phyloP scores from a whole-genome alignment of 805 yeast species.

The Sugiyamaella lignohabitans region DNA sequence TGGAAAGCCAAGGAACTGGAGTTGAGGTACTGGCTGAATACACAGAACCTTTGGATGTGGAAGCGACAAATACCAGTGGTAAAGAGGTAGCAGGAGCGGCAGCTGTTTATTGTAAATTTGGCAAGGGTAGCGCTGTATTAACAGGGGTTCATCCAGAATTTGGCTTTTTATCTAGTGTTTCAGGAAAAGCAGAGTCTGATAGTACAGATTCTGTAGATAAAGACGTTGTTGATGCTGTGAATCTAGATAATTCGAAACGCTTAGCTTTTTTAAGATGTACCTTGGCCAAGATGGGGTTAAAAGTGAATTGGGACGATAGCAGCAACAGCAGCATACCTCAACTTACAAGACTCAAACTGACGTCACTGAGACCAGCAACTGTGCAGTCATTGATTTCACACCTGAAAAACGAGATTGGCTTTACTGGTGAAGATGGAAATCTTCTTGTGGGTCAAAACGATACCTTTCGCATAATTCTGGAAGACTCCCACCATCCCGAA shows the following conservation, averaged over 20 bases:
- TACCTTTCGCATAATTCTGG: constrained; percentile 36
- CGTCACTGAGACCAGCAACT: constrained; percentile 35
- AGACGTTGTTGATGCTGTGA: constrained; percentile 28
- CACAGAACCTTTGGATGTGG: constrained; percentile 48
- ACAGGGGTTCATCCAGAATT: constrained; percentile 92
- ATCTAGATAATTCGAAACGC: constrained; percentile 44
- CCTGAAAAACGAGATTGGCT: constrained; percentile 33
- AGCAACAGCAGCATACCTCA: constrained; percentile 45
- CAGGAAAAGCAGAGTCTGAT: constrained; percentile 33
- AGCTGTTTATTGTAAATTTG: constrained; percentile 58
- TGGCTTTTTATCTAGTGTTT: constrained; percentile 36
- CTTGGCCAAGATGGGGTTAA: constrained; percentile 56
- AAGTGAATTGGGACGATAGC: constrained; percentile 47
- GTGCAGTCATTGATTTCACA: constrained; percentile 32
- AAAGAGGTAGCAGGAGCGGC: constrained; percentile 48
- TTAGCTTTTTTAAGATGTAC: constrained; percentile 50
- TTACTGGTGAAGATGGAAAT: constrained; percentile 30
- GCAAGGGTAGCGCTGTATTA: constrained; percentile 68
- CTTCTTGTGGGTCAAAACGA: constrained; percentile 50
- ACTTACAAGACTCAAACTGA: constrained; percentile 58
- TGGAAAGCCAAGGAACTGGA: constrained; percentile 32
- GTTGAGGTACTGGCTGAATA: constrained; percentile 74
- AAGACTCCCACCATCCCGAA: not conserved
- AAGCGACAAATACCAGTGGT: constrained; percentile 20
- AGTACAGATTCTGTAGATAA: constrained; percentile 6